Conservation (phyloP, 179 eudicot species). For the Monotropa hypopitys region DNA sequence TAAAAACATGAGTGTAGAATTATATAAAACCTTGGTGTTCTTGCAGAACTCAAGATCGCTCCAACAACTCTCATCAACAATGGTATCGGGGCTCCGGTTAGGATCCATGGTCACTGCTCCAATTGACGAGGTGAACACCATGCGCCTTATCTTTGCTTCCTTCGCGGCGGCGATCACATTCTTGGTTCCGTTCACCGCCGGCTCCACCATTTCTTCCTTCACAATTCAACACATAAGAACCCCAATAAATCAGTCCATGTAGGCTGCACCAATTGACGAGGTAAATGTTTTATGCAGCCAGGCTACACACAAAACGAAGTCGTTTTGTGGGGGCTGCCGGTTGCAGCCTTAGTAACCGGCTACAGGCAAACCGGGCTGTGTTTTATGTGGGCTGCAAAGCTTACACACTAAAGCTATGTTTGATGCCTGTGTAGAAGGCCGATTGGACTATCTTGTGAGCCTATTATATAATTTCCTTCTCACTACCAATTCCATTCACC, state of each 20-base stretch:
- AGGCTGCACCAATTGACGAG: no score
- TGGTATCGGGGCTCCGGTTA: constrained; percentile 49
- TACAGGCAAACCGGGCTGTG: no score
- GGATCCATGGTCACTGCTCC: constrained; percentile 99
- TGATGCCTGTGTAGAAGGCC: no score
- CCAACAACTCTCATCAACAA: constrained; percentile 91
- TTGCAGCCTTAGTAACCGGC: no score
- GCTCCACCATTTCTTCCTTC: constrained; percentile 96
- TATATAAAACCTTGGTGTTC: constrained; percentile 57
- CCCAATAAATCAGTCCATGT: background rate
- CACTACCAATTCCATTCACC: no score
- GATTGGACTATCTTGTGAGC: no score
- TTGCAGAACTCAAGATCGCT: constrained; percentile 98
- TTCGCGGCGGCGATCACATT: constrained; percentile 74
- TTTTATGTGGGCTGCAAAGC: no score
- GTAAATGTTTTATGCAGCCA: no score
- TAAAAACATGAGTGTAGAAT: background rate
- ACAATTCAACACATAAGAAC: background rate
- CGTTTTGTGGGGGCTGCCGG: no score
- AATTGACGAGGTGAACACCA: constrained; percentile 82
- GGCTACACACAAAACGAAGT: no score
- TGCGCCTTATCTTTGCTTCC: constrained; percentile 68
- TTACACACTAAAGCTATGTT: no score
- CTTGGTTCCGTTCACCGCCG: constrained; percentile 77
- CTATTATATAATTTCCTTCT: no score